Conservation (phyloP, 2,329 filamentous ascomycete genomes). For the Aureobasidium uvarum region DNA sequence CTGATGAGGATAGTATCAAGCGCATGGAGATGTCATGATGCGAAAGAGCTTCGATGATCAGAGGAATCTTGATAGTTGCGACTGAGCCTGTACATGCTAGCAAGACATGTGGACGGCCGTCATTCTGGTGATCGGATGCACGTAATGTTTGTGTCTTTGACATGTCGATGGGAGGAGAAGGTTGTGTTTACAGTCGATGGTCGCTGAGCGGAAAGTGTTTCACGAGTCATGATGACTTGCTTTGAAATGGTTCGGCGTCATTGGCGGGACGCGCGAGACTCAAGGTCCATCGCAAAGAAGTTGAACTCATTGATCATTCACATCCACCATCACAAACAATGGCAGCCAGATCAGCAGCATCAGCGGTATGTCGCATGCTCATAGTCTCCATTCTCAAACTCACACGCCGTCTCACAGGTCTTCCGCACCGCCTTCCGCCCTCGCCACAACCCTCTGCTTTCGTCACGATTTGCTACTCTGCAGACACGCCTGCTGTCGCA, state of each 20-base stretch:
- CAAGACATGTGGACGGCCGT: constrained; percentile 60
- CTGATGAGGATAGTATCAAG: constrained; percentile 74
- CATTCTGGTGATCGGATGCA: constrained; percentile 43
- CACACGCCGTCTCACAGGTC: constrained; percentile 37
- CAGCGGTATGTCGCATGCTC: constrained; percentile 21
- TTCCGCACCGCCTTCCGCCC: constrained; percentile 49
- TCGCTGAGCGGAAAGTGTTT: constrained; percentile 3
- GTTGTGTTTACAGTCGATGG: background rate
- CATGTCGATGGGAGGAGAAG: constrained; percentile 4
- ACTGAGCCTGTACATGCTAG: constrained; percentile 70
- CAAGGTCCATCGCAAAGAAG: constrained; percentile 4
- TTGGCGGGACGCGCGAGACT: constrained; percentile 13
- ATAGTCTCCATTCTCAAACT: background rate
- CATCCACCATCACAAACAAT: constrained; percentile 21
- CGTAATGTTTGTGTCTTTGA: constrained; percentile 31
- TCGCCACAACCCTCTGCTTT: constrained; percentile 42
- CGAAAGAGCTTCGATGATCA: constrained; percentile 55
- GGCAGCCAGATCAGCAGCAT: constrained; percentile 27
- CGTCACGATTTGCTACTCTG: constrained; percentile 47
- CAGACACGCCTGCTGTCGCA: constrained; percentile 71
- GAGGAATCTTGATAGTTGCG: constrained; percentile 75
- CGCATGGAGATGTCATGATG: constrained; percentile 68
- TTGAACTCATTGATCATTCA: background rate
- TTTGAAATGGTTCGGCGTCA: constrained; percentile 26
- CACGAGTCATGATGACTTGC: constrained; percentile 15